Base-by-base conservation (phyloP, 225 moss, liverwort and hornwort species). In the Ulota crispa region DNA sequence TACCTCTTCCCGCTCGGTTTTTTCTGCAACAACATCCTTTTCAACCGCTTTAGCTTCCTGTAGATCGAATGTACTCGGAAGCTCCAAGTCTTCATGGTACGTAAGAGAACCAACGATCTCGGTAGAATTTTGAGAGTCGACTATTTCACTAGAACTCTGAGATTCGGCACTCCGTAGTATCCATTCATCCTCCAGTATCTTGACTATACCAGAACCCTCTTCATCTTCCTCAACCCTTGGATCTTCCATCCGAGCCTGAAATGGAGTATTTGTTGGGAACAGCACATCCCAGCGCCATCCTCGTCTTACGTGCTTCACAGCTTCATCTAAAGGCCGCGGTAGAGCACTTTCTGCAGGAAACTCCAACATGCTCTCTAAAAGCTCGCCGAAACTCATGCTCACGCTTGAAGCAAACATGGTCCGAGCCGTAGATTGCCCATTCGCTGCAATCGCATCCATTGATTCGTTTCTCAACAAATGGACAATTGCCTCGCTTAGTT, bases 211-310 rank as follows among this genome's bases (percentile, higher is more conserved):
- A 41, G 85, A 85, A 69, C 91, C 89, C 70, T 75, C 73, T 23
- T 54, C 70, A 82, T 85, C 91, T 52, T 85, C 83, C 71, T 83
- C 73, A 30, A 26, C 24, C 59, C 10, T 70, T 41, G 57, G 68
- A 41, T 28, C 65, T 55, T 68, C 76, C 24, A 73, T 78, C 80
- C 37, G 61, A 62, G 72, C 79, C 73, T 81, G 84, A 43, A 88
- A 84, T 1, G 86, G 74, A 70, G 62, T 47, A 26, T 68, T 65
- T n/a, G 47, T 42, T 31, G 90, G 89, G 69, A 86, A 82, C 63
- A 93, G 50, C 41, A 84, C 73, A 78, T 97, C 92, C 97, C 97
- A 97, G 79, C 89, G 85, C 97, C 97, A 97, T 73, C 86, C 91
- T 81, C 42, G 32, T 59, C 91, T 76, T 30, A 83, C 41, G 47